Base-by-base conservation (phyloP, 768 basidiomycete species). In the Kwoniella dendrophila region DNA sequence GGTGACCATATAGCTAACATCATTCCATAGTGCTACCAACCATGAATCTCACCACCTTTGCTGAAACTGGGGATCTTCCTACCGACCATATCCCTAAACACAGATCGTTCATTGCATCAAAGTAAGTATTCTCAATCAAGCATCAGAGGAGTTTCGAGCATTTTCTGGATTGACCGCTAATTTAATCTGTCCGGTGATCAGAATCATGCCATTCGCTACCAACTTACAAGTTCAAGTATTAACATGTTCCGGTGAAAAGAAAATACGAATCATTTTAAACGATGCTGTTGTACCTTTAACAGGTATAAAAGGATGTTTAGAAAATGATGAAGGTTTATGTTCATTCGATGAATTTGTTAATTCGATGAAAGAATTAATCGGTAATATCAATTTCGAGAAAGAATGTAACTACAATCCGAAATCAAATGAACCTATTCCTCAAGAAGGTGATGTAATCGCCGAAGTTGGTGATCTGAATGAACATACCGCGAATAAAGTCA, bases 241-340 rank as follows among this genome's bases (percentile, higher is more conserved):
- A 0, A 82, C 83, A 59, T 90, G 88, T 67, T 52, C 18, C 81
- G 82, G n/a, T 47, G 60, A 30, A 22, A 74, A 78, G 14, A 86
- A 91, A 66, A 89, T 94, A 64, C 86, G 92, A 3, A 82, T 92
- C 69, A 86, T 94, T 64, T 84, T 94, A 76, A 94, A 95, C 79
- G 92, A 96, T 70, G 92, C 86, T 0, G 87, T 90, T 1, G 86
- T 86, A 0, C 92, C 92, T 4, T 83, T 94, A 22, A 89, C 86
- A 0, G 86, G 88, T 10, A 84, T 94, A 65, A 82, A 82, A 14
- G 90, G 88, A 5, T 95, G 92, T 69, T 86, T 85, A 0, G 76
- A 83, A 59, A 85, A 90, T 75, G 83, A 83, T 57, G 85, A 90
- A 56, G 92, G 92, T 7, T 82, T 91, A 80, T 96, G 92, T 66